Percentiles rank a stretch among this genome's conserved stretches.
These are phyloP conservation scores for Metarhizium anisopliae DNA, from an alignment of 2,329 filamentous ascomycete genomes.

Conservation along the genomic window DNA sequence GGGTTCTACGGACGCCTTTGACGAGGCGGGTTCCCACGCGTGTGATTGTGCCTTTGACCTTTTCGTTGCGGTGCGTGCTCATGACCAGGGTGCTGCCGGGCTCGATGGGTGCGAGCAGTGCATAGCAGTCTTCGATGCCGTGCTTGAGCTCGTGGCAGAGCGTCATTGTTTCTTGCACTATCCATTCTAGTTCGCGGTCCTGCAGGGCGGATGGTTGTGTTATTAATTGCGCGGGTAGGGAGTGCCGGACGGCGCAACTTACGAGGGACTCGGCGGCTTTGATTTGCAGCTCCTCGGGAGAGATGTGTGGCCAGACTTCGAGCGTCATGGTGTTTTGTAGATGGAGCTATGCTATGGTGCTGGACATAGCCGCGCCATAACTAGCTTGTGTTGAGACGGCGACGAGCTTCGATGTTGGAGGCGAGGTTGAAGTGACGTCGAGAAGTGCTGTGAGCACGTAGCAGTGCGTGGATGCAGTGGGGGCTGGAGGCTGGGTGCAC, in stretches of 20 bases:
- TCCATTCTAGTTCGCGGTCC: conserved; percentile 47
- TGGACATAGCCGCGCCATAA: neutral
- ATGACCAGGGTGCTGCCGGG: conserved; percentile 83
- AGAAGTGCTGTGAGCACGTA: too few species aligned
- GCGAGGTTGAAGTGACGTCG: neutral
- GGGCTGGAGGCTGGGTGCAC: too few species aligned
- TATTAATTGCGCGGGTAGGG: too few species aligned
- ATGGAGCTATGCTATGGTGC: neutral
- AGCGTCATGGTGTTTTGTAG: conserved; percentile 37
- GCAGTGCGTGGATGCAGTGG: too few species aligned
- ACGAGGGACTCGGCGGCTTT: conserved; percentile 43
- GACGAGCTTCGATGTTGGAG: neutral
- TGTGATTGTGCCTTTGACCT: conserved; percentile 86
- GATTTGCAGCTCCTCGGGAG: conserved; percentile 39
- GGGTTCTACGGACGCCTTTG: conserved; percentile 60
- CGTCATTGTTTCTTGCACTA: conserved; percentile 39
- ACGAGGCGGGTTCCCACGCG: conserved; percentile 84
- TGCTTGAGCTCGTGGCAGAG: conserved; percentile 42
- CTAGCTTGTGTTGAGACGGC: neutral
- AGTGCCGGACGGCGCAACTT: conserved; percentile 13
- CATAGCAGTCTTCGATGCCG: conserved; percentile 81
- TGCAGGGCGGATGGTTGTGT: conserved; percentile 16
- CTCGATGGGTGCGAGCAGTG: conserved; percentile 75
- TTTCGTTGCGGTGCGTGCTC: conserved; percentile 78
- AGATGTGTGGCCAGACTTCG: conserved; percentile 48